A percentile compares a stretch with the other conserved stretches of the same genome.
These are phyloP conservation scores for Leucocoprinus leucothites DNA, from an alignment of 768 basidiomycete species.

Conservation along the genomic window DNA sequence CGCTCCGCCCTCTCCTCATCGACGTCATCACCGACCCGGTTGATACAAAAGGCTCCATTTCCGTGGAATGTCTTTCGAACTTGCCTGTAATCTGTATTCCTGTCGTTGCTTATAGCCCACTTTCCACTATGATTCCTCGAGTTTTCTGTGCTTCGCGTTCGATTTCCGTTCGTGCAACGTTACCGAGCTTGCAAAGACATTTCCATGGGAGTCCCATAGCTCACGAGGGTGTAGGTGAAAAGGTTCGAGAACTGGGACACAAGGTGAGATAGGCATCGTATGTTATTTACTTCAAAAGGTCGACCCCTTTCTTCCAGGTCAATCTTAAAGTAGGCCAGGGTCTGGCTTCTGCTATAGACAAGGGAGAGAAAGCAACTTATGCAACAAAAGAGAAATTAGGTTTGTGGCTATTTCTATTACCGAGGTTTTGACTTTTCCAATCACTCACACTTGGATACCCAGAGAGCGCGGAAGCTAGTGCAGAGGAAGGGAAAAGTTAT, in stretches of 20 bases:
- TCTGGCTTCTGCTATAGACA: constrained; percentile 45
- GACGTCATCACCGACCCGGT: constrained; percentile 6
- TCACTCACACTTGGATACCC: background rate
- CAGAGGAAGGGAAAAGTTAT: constrained; percentile 29
- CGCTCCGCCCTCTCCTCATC: constrained; percentile 3
- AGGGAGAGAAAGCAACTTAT: constrained; percentile 39
- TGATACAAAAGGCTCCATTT: background rate
- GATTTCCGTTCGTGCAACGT: background rate
- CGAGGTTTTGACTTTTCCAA: background rate
- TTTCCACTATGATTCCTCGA: constrained; percentile 1
- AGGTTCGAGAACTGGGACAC: constrained; percentile 41
- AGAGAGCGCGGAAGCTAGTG: constrained; percentile 33
- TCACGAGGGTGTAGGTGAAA: constrained; percentile 39
- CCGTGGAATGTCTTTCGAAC: background rate
- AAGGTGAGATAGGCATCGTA: constrained; percentile 26
- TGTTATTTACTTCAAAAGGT: background rate
- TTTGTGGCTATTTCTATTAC: constrained; percentile 17
- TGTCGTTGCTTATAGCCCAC: background rate
- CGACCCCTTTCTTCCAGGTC: constrained; percentile 27
- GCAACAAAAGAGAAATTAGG: constrained; percentile 40
- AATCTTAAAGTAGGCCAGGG: constrained; percentile 43
- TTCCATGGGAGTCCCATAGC: constrained; percentile 34
- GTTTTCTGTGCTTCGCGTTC: background rate
- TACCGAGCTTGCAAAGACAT: constrained; percentile 17
- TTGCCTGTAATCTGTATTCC: background rate